These are phyloP conservation scores for Medicago lupulina DNA, from an alignment of 306 rosid species.

Conservation along the genomic window DNA sequence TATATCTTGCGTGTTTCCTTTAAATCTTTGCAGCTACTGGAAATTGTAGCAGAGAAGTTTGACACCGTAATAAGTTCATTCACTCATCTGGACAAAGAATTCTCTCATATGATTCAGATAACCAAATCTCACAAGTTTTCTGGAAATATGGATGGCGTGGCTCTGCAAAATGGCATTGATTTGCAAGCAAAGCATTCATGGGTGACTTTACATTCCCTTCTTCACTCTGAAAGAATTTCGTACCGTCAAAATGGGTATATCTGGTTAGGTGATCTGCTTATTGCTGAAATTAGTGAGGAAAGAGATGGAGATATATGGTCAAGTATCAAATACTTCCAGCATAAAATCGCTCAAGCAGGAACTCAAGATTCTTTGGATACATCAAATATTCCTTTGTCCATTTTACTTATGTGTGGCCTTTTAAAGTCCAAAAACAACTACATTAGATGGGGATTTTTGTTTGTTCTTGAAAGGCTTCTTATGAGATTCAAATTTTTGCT, in stretches of 20 bases:
- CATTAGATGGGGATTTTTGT: conserved; percentile 96
- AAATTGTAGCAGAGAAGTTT: conserved; percentile 80
- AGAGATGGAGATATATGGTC: conserved; percentile 71
- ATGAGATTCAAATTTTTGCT: conserved; percentile 95
- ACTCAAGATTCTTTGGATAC: conserved; percentile 68
- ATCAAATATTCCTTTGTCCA: conserved; percentile 77
- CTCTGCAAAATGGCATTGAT: conserved; percentile 68
- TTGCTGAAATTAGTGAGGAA: conserved; percentile 84
- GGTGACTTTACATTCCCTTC: conserved; percentile 93
- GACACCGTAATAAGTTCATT: conserved; percentile 73
- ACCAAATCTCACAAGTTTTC: conserved; percentile 76
- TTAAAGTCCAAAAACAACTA: conserved; percentile 76
- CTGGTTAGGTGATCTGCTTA: conserved; percentile 97
- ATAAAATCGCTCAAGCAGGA: conserved; percentile 72
- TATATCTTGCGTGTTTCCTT: conserved; percentile 27
- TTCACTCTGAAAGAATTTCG: conserved; percentile 87
- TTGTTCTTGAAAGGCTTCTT: conserved; percentile 92
- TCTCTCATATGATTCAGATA: conserved; percentile 79
- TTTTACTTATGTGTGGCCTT: conserved; percentile 91
- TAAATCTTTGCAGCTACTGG: conserved; percentile 78
- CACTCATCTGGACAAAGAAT: conserved; percentile 92
- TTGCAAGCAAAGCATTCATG: conserved; percentile 77
- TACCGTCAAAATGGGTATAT: conserved; percentile 86
- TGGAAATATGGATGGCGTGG: conserved; percentile 69
- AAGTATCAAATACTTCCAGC: conserved; percentile 75